phyloP scores from a whole-genome alignment of 805 yeast species.

The Spathaspora passalidarum region DNA sequence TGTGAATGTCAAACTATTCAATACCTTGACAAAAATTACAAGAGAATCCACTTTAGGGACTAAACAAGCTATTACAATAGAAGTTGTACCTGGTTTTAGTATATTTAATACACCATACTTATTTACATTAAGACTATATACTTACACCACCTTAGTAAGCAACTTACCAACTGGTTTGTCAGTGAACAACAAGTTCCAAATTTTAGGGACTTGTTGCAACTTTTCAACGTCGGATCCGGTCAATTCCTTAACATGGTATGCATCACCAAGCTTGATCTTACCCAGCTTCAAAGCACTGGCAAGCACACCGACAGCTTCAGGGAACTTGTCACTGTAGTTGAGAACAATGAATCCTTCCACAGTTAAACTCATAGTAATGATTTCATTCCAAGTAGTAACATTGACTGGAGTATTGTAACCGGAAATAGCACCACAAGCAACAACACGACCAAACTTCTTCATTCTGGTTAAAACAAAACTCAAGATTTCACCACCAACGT shows the following conservation, averaged over 20 bases:
- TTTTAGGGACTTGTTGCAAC: slow-evolving; percentile 42
- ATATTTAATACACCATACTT: too few species aligned
- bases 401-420: slow-evolving; percentile 47
- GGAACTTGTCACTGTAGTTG: slow-evolving; percentile 39
- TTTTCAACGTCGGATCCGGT: slow-evolving; percentile 28
- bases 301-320: slow-evolving; percentile 35
- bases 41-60: too few species aligned
- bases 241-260: slow-evolving; percentile 39
- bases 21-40: too few species aligned
- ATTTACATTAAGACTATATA: neutral
- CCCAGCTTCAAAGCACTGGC: slow-evolving; percentile 38
- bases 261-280: slow-evolving; percentile 32
- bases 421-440: slow-evolving; percentile 65
- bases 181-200: slow-evolving; percentile 47
- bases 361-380: slow-evolving; percentile 49
- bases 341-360: slow-evolving; percentile 53
- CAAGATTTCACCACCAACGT: slow-evolving; percentile 61
- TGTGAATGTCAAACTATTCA: too few species aligned
- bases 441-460: slow-evolving; percentile 41
- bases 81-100: too few species aligned
- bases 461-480: slow-evolving; percentile 40
- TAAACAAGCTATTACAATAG: too few species aligned
- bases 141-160: slow-evolving; percentile 39
- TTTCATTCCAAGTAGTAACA: slow-evolving; percentile 39
- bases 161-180: slow-evolving; percentile 48